Evolutionary conservation across 2,329 filamentous ascomycete species (phyloP).

Genomic region (Stachybotrys chartarum): DNA sequence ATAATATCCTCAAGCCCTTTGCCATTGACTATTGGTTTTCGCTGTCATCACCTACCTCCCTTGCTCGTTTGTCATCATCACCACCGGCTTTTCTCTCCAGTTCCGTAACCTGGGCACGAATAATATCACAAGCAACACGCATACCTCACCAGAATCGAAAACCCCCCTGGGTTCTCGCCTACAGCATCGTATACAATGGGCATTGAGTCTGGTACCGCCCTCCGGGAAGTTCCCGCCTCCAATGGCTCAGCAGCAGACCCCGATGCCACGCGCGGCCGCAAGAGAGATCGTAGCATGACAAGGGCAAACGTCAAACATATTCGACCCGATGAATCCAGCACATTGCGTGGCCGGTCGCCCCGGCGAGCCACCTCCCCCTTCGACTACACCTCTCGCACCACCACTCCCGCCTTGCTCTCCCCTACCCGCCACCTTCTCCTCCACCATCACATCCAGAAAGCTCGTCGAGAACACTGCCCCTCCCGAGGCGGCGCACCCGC

Average conservation of each 20-base stretch:
- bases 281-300: slow-evolving; percentile 29
- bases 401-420: slow-evolving; percentile 27
- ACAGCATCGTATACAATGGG: not conserved
- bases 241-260: slow-evolving; percentile 9
- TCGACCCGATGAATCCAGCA: slow-evolving; percentile 33
- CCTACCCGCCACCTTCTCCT: slow-evolving; percentile 34
- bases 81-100: no score
- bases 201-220: not conserved
- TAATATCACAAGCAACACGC: no score
- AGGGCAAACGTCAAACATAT: slow-evolving; percentile 21
- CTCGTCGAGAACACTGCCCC: slow-evolving; percentile 36
- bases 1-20: no score
- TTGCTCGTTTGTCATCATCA: no score
- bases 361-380: slow-evolving; percentile 30
- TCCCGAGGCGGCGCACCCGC: slow-evolving; percentile 28
- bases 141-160: no score
- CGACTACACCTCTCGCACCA: slow-evolving; percentile 20
- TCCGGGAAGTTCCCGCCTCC: not conserved
- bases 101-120: no score
- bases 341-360: slow-evolving; percentile 32
- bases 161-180: no score
- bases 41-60: no score
- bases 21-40: no score
- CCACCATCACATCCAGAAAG: slow-evolving; percentile 30
- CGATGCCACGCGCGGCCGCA: slow-evolving; percentile 28